These are phyloP conservation scores for Sugiyamaella floridensis DNA, from an alignment of 805 yeast genomes.

Conservation along the genomic window DNA sequence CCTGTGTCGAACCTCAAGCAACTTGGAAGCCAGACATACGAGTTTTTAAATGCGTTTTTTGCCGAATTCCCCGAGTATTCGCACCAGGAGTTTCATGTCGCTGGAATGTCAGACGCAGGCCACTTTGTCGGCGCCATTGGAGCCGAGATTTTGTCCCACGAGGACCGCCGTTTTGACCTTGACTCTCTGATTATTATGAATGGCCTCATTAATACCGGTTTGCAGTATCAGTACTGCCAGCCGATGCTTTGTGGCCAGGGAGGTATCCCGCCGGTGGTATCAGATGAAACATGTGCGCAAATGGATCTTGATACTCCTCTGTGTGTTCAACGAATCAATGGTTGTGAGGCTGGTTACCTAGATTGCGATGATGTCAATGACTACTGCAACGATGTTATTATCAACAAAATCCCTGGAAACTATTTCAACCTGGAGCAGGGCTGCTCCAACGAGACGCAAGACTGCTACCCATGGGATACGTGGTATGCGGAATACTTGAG, in stretches of 20 bases:
- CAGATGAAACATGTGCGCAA: conserved; percentile 57
- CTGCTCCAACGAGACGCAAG: conserved; percentile 35
- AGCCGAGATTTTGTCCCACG: conserved; percentile 42
- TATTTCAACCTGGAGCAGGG: conserved; percentile 54
- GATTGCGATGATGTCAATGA: conserved; percentile 83
- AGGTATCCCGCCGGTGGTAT: conserved; percentile 63
- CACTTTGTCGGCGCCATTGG: conserved; percentile 83
- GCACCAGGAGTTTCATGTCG: conserved; percentile 61
- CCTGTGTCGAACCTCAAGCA: conserved; percentile 61
- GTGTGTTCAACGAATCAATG: conserved; percentile 53
- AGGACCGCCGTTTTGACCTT: conserved; percentile 50
- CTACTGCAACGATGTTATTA: conserved; percentile 67
- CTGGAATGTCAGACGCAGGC: conserved; percentile 93
- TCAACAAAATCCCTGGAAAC: conserved; percentile 62
- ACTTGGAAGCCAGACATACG: conserved; percentile 82
- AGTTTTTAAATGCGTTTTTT: conserved; percentile 77
- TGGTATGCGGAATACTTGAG: conserved; percentile 73
- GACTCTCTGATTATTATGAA: conserved; percentile 83
- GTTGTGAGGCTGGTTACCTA: conserved; percentile 56
- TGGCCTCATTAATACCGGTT: conserved; percentile 79
- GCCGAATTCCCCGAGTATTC: conserved; percentile 70
- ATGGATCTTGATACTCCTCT: conserved; percentile 60
- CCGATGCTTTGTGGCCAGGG: conserved; percentile 94
- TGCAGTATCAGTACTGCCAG: conserved; percentile 69
- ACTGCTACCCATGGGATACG: conserved; percentile 67